Evolutionary conservation across 2,329 filamentous ascomycete genomes (phyloP).

Genomic region (Xylaria sp.): DNA sequence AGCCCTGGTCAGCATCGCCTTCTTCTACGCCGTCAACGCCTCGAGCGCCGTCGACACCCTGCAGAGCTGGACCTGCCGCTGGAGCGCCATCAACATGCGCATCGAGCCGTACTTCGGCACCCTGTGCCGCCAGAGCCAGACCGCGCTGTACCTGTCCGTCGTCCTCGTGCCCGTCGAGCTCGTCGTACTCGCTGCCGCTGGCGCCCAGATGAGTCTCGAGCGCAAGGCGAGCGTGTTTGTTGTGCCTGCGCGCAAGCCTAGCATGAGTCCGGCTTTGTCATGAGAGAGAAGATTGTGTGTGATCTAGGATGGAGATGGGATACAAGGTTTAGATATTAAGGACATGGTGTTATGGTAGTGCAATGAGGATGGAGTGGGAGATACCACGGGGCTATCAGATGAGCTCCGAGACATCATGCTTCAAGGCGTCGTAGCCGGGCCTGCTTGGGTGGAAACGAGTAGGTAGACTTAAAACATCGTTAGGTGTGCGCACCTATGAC

Average conservation of each 20-base stretch:
- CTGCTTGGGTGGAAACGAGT: background rate
- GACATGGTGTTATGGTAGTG: background rate
- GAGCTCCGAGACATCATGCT: background rate
- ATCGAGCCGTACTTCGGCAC: constrained; percentile 60
- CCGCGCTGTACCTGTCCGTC: constrained; percentile 59
- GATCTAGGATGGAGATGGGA: too few relatives aligned
- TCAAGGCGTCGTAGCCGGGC: background rate
- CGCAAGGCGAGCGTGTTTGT: constrained; percentile 41
- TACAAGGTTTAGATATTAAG: too few relatives aligned
- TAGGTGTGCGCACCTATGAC: too few relatives aligned
- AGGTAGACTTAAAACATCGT: too few relatives aligned
- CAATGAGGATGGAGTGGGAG: too few relatives aligned
- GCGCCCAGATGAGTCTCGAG: constrained; percentile 52
- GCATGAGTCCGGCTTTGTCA: constrained; percentile 36
- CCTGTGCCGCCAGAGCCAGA: constrained; percentile 62
- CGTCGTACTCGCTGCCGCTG: constrained; percentile 53
- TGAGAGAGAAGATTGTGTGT: background rate
- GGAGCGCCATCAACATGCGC: constrained; percentile 59
- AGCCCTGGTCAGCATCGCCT: constrained; percentile 58
- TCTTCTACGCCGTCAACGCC: constrained; percentile 63
- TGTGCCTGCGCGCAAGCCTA: constrained; percentile 32
- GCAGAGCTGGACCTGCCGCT: constrained; percentile 68
- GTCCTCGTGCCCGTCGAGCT: constrained; percentile 63
- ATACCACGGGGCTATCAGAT: too few relatives aligned
- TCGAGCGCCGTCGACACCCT: constrained; percentile 60